Evolutionary conservation across 805 yeast species (phyloP).

Genomic region (Myxozyma geophila): DNA sequence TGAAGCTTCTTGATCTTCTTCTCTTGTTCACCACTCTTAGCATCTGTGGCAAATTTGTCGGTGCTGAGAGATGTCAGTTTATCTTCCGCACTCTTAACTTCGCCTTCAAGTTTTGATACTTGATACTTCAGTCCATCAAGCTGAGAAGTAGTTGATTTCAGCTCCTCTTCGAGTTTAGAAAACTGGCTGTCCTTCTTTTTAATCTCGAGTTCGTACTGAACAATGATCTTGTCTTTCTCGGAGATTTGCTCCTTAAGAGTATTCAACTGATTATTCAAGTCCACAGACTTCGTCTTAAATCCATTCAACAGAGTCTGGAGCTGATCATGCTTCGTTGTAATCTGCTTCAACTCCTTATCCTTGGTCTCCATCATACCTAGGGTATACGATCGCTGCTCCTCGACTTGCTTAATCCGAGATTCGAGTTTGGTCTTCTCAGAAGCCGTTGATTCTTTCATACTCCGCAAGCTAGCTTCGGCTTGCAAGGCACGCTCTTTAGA

Average conservation of each 20-base stretch:
- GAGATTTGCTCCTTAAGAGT: slow-evolving; percentile 39
- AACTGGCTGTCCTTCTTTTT: slow-evolving; percentile 45
- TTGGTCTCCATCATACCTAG: slow-evolving; percentile 31
- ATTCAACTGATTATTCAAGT: slow-evolving; percentile 45
- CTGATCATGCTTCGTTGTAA: slow-evolving; percentile 5
- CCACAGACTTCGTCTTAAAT: slow-evolving; percentile 38
- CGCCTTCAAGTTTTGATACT: slow-evolving; percentile 4
- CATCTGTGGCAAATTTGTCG: neutral
- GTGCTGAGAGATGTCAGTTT: neutral
- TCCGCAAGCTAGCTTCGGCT: slow-evolving; percentile 23
- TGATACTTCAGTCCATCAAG: slow-evolving; percentile 2
- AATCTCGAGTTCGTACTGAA: slow-evolving; percentile 41
- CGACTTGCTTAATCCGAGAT: slow-evolving; percentile 31
- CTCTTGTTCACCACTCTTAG: neutral
- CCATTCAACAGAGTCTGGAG: slow-evolving; percentile 36
- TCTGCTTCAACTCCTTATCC: slow-evolving; percentile 26
- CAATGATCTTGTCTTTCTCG: slow-evolving; percentile 39
- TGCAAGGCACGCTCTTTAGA: slow-evolving; percentile 25
- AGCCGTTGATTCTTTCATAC: slow-evolving; percentile 12
- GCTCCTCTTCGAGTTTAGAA: slow-evolving; percentile 30
- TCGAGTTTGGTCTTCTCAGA: slow-evolving; percentile 30
- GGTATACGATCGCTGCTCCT: slow-evolving; percentile 34
- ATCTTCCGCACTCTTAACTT: neutral
- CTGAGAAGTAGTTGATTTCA: neutral
- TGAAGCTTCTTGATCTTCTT: neutral